A percentile compares a stretch with the other conserved stretches of the same genome.
Conservation (phyloP, 2,329 filamentous ascomycete genomes). For the Diaporthe sp. region DNA sequence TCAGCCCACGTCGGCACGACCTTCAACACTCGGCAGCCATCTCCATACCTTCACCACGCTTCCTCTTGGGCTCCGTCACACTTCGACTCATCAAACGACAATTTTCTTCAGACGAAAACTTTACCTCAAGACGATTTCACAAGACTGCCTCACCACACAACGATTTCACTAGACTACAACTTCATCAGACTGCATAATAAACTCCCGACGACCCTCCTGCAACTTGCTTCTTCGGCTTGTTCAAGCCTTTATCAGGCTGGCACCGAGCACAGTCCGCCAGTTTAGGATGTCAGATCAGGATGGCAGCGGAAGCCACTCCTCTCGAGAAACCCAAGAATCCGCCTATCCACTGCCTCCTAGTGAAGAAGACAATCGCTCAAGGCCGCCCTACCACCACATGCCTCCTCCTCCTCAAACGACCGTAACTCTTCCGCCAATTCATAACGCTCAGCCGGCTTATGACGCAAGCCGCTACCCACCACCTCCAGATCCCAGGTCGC, state of each 20-base stretch:
- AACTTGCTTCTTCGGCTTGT: constrained; percentile 4
- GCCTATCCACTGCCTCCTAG: constrained; percentile 58
- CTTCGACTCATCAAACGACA: too few species aligned
- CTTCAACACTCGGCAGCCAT: too few species aligned
- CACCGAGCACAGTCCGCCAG: constrained; percentile 47
- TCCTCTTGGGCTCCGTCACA: too few species aligned
- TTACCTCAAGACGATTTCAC: too few species aligned
- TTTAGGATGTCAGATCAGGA: constrained; percentile 55
- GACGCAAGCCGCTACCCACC: constrained; percentile 55
- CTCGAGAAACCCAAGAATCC: constrained; percentile 55
- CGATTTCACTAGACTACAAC: too few species aligned
- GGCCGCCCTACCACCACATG: constrained; percentile 47
- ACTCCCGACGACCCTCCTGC: too few species aligned
- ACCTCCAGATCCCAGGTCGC: constrained; percentile 50
- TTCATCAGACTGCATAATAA: too few species aligned
- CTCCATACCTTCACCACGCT: too few species aligned
- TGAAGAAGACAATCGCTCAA: constrained; percentile 57
- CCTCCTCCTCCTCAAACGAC: constrained; percentile 59
- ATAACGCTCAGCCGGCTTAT: constrained; percentile 57
- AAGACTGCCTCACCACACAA: too few species aligned
- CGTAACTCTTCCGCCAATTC: constrained; percentile 64
- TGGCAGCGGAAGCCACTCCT: constrained; percentile 51
- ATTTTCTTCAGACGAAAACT: too few species aligned
- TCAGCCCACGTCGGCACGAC: too few species aligned
- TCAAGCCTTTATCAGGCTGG: constrained; percentile 43